Percentiles rank a stretch among this genome's conserved stretches.
Evolutionary conservation across 2,329 filamentous ascomycete genomes (phyloP).

Genomic region (Hymenotorrendiella dingleyae): DNA sequence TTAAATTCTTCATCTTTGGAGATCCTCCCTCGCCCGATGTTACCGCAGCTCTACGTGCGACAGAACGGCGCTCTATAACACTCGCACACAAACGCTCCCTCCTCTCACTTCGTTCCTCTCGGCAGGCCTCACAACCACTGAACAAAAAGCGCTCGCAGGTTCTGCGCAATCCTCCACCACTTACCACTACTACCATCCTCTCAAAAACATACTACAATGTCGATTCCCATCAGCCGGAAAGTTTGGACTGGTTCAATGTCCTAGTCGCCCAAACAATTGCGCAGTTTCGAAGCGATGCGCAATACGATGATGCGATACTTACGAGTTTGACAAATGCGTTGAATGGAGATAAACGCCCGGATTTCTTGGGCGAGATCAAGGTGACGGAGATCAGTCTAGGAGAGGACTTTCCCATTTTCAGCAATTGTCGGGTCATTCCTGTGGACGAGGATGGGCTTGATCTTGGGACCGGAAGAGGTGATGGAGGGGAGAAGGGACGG

Average conservation of each 20-base stretch:
- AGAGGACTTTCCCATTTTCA: conserved; percentile 97
- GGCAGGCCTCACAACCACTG: conserved; percentile 36
- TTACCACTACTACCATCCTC: conserved; percentile 90
- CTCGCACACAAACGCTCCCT: conserved; percentile 72
- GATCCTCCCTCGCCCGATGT: conserved; percentile 81
- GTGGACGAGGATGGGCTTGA: conserved; percentile 72
- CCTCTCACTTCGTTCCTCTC: conserved; percentile 49
- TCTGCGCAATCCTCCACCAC: conserved; percentile 63
- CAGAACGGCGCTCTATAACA: conserved; percentile 66
- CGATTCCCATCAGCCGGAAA: conserved; percentile 91
- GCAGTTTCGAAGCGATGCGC: conserved; percentile 87
- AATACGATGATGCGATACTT: conserved; percentile 85
- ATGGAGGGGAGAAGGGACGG: conserved; percentile 56
- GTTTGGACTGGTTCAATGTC: conserved; percentile 98
- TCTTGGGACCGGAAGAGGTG: conserved; percentile 35
- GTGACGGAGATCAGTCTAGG: conserved; percentile 91
- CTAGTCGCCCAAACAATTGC: conserved; percentile 94
- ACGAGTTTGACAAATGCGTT: conserved; percentile 77
- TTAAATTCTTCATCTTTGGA: conserved; percentile 99
- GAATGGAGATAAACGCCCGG: conserved; percentile 80
- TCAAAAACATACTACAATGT: conserved; percentile 98
- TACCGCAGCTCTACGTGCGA: conserved; percentile 68
- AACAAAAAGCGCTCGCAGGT: conserved; percentile 67
- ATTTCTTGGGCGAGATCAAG: conserved; percentile 88
- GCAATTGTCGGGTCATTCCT: conserved; percentile 92